A percentile compares a stretch with the other conserved stretches of the same genome.
Evolutionary conservation across 2,329 filamentous ascomycete species (phyloP).

Genomic region (Sordariomycetes sp.): DNA sequence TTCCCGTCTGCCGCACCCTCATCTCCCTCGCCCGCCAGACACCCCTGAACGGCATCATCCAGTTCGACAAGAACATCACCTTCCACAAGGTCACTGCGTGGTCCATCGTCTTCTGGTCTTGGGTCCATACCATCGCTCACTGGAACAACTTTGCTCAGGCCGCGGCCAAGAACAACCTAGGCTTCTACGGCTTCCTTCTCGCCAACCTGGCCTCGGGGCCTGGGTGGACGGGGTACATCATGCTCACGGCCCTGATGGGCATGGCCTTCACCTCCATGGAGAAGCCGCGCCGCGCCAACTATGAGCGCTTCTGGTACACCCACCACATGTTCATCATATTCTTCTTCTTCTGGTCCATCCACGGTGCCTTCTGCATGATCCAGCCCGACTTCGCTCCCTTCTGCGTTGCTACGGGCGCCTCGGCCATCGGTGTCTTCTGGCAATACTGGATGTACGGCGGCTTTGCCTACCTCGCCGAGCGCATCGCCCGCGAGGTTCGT

Average conservation of each 20-base stretch:
- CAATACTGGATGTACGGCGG: conserved; percentile 84
- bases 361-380: conserved; percentile 86
- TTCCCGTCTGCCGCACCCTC: conserved; percentile 75
- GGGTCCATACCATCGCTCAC: conserved; percentile 77
- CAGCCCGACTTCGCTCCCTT: conserved; percentile 73
- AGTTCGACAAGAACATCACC: conserved; percentile 82
- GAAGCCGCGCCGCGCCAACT: conserved; percentile 69
- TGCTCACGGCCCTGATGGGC: conserved; percentile 67
- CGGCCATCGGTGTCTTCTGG: conserved; percentile 71
- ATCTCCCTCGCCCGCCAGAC: conserved; percentile 74
- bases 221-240: conserved; percentile 78
- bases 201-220: conserved; percentile 72
- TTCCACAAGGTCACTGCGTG: conserved; percentile 79
- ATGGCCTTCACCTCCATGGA: conserved; percentile 72
- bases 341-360: conserved; percentile 86
- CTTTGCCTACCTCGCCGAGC: conserved; percentile 70
- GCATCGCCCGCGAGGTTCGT: conserved; percentile 66
- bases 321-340: conserved; percentile 83
- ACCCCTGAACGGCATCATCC: conserved; percentile 74
- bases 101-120: conserved; percentile 83
- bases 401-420: conserved; percentile 56
- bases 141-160: conserved; percentile 81
- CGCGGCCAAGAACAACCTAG: conserved; percentile 62
- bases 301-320: conserved; percentile 84
- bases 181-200: conserved; percentile 66